These are phyloP conservation scores for Xanthoparmelia taractica DNA, from an alignment of 495 filamentous ascomycete genomes.

Conservation along the genomic window DNA sequence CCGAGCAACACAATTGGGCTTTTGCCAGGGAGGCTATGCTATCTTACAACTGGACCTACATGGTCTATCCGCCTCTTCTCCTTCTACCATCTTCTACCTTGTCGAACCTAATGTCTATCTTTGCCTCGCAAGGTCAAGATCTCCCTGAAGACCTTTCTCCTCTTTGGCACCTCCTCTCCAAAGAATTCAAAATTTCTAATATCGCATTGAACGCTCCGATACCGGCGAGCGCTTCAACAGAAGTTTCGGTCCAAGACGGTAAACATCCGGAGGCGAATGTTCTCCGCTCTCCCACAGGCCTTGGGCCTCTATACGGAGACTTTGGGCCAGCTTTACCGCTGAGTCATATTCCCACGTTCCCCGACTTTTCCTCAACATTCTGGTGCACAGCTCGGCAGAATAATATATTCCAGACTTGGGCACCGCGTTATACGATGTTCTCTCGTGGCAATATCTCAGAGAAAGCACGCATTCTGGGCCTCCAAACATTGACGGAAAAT, in stretches of 20 bases:
- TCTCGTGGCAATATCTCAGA: slow-evolving; percentile 81
- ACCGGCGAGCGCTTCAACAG: slow-evolving; percentile 29
- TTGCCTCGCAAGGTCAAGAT: slow-evolving; percentile 33
- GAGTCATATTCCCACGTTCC: slow-evolving; percentile 23
- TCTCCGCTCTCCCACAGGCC: slow-evolving; percentile 55
- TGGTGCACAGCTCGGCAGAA: slow-evolving; percentile 71
- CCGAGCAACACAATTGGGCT: neutral
- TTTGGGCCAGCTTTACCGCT: slow-evolving; percentile 47
- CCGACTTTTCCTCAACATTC: slow-evolving; percentile 56
- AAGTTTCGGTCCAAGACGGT: neutral
- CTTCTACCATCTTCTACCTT: slow-evolving; percentile 59
- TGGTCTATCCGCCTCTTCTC: slow-evolving; percentile 60
- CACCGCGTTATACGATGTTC: slow-evolving; percentile 87
- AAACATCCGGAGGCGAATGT: slow-evolving; percentile 39
- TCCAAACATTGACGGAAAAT: slow-evolving; percentile 25
- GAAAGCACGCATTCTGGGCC: slow-evolving; percentile 61
- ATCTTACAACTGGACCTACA: slow-evolving; percentile 43
- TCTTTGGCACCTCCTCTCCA: slow-evolving; percentile 44
- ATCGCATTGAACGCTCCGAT: slow-evolving; percentile 71
- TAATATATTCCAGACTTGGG: slow-evolving; percentile 76
- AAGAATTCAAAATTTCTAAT: slow-evolving; percentile 51
- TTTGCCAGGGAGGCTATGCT: neutral
- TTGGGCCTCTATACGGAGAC: slow-evolving; percentile 57
- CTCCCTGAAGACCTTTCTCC: slow-evolving; percentile 29
- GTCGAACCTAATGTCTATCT: slow-evolving; percentile 34